phyloP scores from a whole-genome alignment of 73 alveolate species.

The Paramecium tetraurelia region DNA sequence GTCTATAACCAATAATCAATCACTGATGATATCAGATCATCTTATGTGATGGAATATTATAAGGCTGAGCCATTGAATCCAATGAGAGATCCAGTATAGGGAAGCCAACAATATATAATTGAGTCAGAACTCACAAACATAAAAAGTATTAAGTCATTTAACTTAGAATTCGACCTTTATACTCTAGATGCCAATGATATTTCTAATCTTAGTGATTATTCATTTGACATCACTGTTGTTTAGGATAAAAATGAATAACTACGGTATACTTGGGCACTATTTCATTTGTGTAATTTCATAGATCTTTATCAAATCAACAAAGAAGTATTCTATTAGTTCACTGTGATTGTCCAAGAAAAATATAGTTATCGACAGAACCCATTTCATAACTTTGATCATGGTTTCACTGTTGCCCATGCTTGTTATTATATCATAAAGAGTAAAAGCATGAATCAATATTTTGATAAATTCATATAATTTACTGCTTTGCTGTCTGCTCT shows the following conservation, averaged over 20 bases:
- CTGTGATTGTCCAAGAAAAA: conserved; percentile 25
- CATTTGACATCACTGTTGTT: conserved; percentile 29
- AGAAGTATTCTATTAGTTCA: conserved; percentile 36
- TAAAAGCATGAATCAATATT: conserved; percentile 18
- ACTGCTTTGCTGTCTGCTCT: conserved; percentile 67
- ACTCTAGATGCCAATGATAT: conserved; percentile 31
- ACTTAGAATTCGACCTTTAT: conserved; percentile 16
- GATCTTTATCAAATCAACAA: conserved; percentile 46
- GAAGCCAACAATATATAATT: background rate
- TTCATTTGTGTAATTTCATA: conserved; percentile 20
- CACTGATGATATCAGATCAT: conserved; percentile 39
- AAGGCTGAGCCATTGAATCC: background rate
- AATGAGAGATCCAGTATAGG: background rate
- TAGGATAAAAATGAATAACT: background rate
- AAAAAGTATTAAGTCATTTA: background rate
- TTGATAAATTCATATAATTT: conserved; percentile 52
- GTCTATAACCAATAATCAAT: background rate
- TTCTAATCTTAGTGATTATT: conserved; percentile 5
- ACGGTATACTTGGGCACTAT: conserved; percentile 47
- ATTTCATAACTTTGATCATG: conserved; percentile 63
- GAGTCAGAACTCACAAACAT: conserved; percentile 21
- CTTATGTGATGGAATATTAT: conserved; percentile 45
- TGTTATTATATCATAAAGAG: conserved; percentile 2
- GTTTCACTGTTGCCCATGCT: conserved; percentile 52
- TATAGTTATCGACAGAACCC: conserved; percentile 48